Evolutionary conservation across 2,329 filamentous ascomycete genomes (phyloP).

Genomic region (Clarireedia hainanense): DNA sequence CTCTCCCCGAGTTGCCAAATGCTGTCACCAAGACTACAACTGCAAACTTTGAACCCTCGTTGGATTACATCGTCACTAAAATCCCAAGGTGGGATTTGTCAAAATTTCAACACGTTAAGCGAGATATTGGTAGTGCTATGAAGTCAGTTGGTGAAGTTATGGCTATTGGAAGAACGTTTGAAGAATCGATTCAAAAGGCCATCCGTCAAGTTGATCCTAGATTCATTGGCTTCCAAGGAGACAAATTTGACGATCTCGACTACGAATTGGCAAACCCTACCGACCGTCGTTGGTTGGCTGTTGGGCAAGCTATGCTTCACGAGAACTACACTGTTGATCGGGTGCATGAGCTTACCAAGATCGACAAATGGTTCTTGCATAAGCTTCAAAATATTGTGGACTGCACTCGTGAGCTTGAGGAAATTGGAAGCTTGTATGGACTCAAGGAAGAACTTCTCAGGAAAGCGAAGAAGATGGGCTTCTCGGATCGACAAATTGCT

Average conservation of each 20-base stretch:
- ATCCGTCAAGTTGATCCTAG: slow-evolving; percentile 93
- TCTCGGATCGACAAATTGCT: slow-evolving; percentile 94
- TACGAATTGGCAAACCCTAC: slow-evolving; percentile 85
- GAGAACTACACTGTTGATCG: slow-evolving; percentile 90
- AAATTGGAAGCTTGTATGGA: slow-evolving; percentile 71
- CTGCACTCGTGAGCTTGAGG: slow-evolving; percentile 77
- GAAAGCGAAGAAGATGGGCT: slow-evolving; percentile 95
- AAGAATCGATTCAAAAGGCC: slow-evolving; percentile 98
- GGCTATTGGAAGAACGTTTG: slow-evolving; percentile 97
- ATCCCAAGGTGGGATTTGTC: slow-evolving; percentile 96
- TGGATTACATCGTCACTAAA: slow-evolving; percentile 98
- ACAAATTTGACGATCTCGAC: slow-evolving; percentile 89
- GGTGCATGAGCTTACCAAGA: slow-evolving; percentile 91
- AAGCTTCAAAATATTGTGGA: slow-evolving; percentile 97
- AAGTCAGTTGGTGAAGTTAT: slow-evolving; percentile 99
- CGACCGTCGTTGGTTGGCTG: slow-evolving; percentile 92
- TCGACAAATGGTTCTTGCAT: slow-evolving; percentile 99
- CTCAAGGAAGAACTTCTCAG: slow-evolving; percentile 83
- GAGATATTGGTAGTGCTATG: slow-evolving; percentile 96
- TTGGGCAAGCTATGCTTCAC: slow-evolving; percentile 96
- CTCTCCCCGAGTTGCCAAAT: slow-evolving; percentile 89
- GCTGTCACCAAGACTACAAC: slow-evolving; percentile 98
- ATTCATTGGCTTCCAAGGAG: slow-evolving; percentile 89
- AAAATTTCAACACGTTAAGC: slow-evolving; percentile 99
- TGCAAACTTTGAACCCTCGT: slow-evolving; percentile 94